A percentile compares a stretch with the other conserved stretches of the same genome.
Conservation (phyloP, 768 basidiomycete genomes). For the Pleurotus djamor region DNA sequence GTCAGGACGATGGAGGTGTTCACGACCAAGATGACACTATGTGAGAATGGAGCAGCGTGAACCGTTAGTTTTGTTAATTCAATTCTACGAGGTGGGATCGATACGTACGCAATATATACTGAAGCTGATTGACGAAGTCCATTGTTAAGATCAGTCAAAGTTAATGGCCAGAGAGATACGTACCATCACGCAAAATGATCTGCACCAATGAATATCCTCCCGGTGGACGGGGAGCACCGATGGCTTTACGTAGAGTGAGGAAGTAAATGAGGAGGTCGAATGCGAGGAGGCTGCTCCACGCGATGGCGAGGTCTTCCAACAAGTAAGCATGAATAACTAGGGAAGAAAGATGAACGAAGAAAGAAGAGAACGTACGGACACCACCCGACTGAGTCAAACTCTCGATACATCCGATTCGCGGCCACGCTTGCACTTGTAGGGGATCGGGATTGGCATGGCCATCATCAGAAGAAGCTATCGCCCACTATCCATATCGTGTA, state of each 20-base stretch:
- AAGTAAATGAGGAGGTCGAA: slow-evolving; percentile 2
- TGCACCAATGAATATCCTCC: not conserved
- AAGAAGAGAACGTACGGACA: not conserved
- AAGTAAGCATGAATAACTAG: not conserved
- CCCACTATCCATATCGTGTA: slow-evolving; percentile 20
- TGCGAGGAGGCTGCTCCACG: not conserved
- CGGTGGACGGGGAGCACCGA: not conserved
- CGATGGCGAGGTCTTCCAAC: not conserved
- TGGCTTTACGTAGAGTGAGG: not conserved
- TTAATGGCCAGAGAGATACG: no score
- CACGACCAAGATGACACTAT: slow-evolving; percentile 6
- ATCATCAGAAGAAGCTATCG: slow-evolving; percentile 9
- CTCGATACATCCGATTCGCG: slow-evolving; percentile 2
- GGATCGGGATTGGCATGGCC: slow-evolving; percentile 1
- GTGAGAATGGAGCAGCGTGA: no score
- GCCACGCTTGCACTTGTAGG: slow-evolving; percentile 2
- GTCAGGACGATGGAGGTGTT: slow-evolving; percentile 1
- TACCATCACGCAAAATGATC: not conserved
- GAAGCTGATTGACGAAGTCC: not conserved
- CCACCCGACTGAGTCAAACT: slow-evolving; percentile 1
- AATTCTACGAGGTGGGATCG: no score
- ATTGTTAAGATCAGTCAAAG: no score
- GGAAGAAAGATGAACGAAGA: not conserved
- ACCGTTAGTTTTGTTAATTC: no score
- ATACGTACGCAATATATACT: slow-evolving; percentile 3